Conservation (phyloP, 495 filamentous ascomycete species). For the Melanomma pulvis-pyrius region DNA sequence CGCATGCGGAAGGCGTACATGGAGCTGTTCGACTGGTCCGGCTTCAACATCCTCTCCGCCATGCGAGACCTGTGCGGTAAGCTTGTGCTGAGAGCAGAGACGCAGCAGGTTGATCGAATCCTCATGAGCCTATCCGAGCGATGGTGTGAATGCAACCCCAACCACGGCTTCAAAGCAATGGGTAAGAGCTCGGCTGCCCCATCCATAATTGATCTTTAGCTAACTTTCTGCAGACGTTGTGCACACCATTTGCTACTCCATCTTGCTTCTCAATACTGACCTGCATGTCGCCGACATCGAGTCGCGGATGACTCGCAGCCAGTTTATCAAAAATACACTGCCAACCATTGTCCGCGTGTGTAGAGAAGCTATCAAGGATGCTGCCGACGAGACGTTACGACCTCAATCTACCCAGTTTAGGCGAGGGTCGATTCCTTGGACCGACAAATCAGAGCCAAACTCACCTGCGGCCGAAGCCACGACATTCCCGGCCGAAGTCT, state of each 20-base stretch:
- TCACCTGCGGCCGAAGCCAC: constrained; percentile 42
- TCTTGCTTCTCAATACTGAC: constrained; percentile 95
- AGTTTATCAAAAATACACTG: constrained; percentile 97
- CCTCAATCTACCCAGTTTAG: constrained; percentile 52
- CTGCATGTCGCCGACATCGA: constrained; percentile 93
- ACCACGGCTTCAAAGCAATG: constrained; percentile 86
- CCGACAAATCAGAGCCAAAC: constrained; percentile 41
- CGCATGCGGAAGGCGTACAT: constrained; percentile 82
- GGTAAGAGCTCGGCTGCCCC: constrained; percentile 65
- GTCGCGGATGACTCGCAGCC: constrained; percentile 89
- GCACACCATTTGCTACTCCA: constrained; percentile 94
- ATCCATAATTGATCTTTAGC: not conserved
- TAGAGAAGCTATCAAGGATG: constrained; percentile 68
- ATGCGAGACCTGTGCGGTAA: constrained; percentile 79
- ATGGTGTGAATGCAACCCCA: constrained; percentile 94
- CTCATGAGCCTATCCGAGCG: constrained; percentile 81
- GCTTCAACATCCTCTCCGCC: constrained; percentile 76
- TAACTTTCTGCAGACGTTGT: constrained; percentile 68
- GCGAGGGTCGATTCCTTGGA: constrained; percentile 43
- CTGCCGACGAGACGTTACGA: constrained; percentile 63
- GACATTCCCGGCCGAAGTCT: constrained; percentile 27
- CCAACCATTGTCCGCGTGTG: constrained; percentile 80
- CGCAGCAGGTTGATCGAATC: constrained; percentile 94
- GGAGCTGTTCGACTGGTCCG: constrained; percentile 84
- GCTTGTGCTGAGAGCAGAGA: constrained; percentile 87